Evolutionary conservation across 768 basidiomycete genomes (phyloP), one percentile per base, ranked within the genome.

Genomic region (Daedaleopsis sinensis): DNA sequence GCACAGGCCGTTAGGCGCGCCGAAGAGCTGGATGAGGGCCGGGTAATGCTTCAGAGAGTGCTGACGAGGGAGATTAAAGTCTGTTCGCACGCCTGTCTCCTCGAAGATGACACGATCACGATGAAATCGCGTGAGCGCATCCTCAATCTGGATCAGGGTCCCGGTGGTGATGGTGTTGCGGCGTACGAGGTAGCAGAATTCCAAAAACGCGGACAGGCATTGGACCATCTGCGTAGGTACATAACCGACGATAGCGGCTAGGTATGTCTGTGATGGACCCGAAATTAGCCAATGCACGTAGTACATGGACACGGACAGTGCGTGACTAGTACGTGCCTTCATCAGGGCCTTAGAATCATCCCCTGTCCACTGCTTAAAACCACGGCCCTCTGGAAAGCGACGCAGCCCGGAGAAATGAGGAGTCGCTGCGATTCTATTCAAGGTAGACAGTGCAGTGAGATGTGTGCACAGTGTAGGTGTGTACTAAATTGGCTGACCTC

Each of bases 361-460:
- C 3, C 68, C 71, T 1, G 68, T 71, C 70, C 70, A 71, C 32
- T 71, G 70, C 38, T 69, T 70, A 63, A 70, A 71, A 27, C 56
- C 54, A 10, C 70, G 61, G 1, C 70, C 70, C 21, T 71, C 46
- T 6, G 54, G 65, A 52, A 71, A 71, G 15, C 57, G 57, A 2
- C 68, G 58, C 7, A 71, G 57, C 1, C 65, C 68, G 3, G 66
- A 44, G 55, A 67, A 70, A 12, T 59, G 58, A 3, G 68, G 68
- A 4, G 58, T 62, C 8, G 54, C 62, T 21, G 65, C 62, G 44
- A 69, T 58, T 7, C 67, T 69, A 51, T 32, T n/a, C n/a, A n/a
- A n/a, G 27, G 27, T 32, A 7, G 27, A 32, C 27, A 32, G 4
- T n/a, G n/a, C n/a, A n/a, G n/a, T n/a, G 7, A 3, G 7, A 3